A percentile compares a stretch with the other conserved stretches of the same genome.
These are phyloP conservation scores for Lojkania enalia DNA, from an alignment of 2,329 filamentous ascomycete species.

Conservation along the genomic window DNA sequence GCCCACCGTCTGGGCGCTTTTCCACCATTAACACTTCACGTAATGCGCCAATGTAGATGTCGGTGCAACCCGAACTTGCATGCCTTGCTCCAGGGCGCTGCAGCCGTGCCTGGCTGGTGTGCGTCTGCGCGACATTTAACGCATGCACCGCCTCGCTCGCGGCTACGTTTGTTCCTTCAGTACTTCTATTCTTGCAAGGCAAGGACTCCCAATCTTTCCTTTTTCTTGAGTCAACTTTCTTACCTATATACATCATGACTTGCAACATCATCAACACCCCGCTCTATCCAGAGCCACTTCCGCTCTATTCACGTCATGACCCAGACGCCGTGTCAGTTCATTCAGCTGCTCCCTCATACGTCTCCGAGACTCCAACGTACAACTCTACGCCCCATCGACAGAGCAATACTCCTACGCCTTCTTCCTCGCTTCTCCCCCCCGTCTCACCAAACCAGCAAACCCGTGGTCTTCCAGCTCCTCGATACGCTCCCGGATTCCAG, in stretches of 20 bases:
- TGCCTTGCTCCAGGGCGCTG: conserved; percentile 1
- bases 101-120: conserved; percentile 16
- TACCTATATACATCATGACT: conserved; percentile 22
- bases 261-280: conserved; percentile 31
- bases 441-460: conserved; percentile 15
- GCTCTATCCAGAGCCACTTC: conserved; percentile 31
- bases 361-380: conserved; percentile 68
- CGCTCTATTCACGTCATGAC: conserved; percentile 48
- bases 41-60: not conserved
- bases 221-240: not conserved
- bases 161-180: not conserved
- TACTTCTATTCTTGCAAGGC: too few species aligned
- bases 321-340: conserved; percentile 69
- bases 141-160: not conserved
- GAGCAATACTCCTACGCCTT: not conserved
- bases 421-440: conserved; percentile 19
- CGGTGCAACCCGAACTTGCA: not conserved
- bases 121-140: conserved; percentile 16
- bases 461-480: conserved; percentile 24
- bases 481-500: conserved; percentile 33
- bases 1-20: conserved; percentile 1
- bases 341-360: conserved; percentile 69
- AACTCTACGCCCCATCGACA: conserved; percentile 48
- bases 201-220: too few species aligned
- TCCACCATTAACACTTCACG: conserved; percentile 9